Evolutionary conservation across 2,329 filamentous ascomycete genomes (phyloP).

Genomic region (Rhynchosporium secalis): DNA sequence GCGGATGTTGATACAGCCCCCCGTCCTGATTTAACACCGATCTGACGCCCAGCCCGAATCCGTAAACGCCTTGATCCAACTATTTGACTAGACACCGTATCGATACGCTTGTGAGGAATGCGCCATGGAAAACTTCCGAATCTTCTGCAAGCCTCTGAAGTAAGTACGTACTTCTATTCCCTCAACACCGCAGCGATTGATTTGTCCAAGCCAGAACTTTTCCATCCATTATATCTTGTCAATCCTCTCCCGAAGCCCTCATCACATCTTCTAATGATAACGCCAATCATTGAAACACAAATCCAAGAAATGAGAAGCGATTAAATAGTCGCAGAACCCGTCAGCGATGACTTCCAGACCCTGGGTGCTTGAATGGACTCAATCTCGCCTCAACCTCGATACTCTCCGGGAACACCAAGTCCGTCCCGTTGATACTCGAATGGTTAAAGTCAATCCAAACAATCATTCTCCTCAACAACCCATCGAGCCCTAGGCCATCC

Average conservation of each 20-base stretch:
- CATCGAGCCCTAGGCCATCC: slow-evolving; percentile 12
- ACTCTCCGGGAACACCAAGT: slow-evolving; percentile 15
- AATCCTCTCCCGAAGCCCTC: background rate
- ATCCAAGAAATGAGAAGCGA: background rate
- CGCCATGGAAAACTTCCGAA: no score
- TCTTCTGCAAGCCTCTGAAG: no score
- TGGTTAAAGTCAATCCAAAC: slow-evolving; percentile 23
- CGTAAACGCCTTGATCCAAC: slow-evolving; percentile 1
- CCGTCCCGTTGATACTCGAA: slow-evolving; percentile 10
- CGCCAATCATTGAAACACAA: background rate
- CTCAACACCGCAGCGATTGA: no score
- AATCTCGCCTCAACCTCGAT: slow-evolving; percentile 8
- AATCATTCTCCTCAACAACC: slow-evolving; percentile 20
- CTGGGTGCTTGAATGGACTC: slow-evolving; percentile 14
- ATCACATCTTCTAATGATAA: background rate
- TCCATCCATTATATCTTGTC: background rate
- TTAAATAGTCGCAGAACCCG: background rate
- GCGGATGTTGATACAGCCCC: slow-evolving; percentile 10
- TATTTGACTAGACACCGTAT: background rate
- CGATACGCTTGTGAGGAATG: background rate
- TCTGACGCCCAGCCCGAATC: background rate
- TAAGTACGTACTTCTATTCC: no score
- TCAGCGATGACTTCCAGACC: background rate
- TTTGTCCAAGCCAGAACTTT: background rate
- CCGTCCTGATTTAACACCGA: background rate